Percentiles rank a stretch among this genome's conserved stretches.
Conservation (phyloP, 176 grass and related monocot genomes). For the Miscanthus lutarioriparius region DNA sequence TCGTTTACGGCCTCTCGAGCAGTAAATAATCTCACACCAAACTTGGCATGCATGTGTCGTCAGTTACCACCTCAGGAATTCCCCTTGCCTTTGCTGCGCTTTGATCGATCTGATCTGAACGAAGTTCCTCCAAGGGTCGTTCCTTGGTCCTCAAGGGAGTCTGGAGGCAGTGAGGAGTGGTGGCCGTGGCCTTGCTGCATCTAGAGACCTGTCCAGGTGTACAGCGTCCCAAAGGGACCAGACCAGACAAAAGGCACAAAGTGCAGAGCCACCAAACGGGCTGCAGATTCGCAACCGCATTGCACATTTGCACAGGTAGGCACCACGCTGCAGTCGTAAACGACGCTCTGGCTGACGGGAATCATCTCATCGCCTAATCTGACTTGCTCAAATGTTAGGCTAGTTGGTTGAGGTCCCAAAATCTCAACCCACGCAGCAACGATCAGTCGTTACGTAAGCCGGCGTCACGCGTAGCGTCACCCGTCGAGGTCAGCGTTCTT, state of each 20-base stretch:
- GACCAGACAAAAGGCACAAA: neutral
- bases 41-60: slow-evolving; percentile 1
- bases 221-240: neutral
- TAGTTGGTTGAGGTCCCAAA: neutral
- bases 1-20: too few species aligned
- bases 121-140: too few species aligned
- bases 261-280: neutral
- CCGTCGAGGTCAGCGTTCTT: neutral
- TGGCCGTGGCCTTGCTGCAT: slow-evolving; percentile 13
- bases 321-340: neutral
- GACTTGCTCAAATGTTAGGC: neutral
- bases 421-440: neutral
- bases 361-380: neutral
- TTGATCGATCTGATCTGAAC: too few species aligned
- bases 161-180: too few species aligned
- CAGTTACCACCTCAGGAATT: neutral
- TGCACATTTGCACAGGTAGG: neutral
- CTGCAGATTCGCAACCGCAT: neutral
- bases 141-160: slow-evolving; percentile 23
- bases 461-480: slow-evolving; percentile 14
- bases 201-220: neutral
- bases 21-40: too few species aligned
- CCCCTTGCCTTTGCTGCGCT: neutral
- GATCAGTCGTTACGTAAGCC: neutral
- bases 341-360: neutral